A percentile compares a stretch with the other conserved stretches of the same genome.
Evolutionary conservation across 441 rosid species (phyloP).

Genomic region (Corymbia citriodora): DNA sequence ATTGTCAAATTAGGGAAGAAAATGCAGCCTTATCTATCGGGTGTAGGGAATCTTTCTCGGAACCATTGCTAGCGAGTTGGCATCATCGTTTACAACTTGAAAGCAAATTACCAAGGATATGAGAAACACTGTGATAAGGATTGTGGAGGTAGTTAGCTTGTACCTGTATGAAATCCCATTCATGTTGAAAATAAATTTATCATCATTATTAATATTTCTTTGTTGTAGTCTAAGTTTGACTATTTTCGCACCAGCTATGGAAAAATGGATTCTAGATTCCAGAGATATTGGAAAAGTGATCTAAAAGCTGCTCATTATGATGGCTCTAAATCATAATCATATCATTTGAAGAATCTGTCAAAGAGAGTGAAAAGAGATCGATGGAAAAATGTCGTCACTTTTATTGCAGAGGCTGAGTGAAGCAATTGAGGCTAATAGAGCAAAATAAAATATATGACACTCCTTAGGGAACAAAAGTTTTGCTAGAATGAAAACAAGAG

Average conservation of each 20-base stretch:
- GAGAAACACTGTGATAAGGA: not conserved
- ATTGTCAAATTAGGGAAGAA: not conserved
- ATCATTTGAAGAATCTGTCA: no score
- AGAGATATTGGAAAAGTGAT: not conserved
- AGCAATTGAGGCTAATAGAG: no score
- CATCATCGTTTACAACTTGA: not conserved
- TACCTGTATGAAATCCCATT: not conserved
- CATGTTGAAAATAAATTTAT: no score
- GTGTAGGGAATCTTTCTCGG: no score
- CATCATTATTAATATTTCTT: not conserved
- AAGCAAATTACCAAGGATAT: not conserved
- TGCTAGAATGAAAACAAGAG: no score
- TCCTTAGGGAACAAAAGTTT: no score
- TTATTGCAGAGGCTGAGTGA: no score
- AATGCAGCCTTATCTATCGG: no score
- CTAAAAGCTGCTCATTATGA: not conserved
- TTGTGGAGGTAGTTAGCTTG: not conserved
- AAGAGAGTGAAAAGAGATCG: no score
- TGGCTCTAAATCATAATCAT: rapidly evolving
- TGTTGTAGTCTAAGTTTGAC: not conserved
- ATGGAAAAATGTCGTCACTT: no score
- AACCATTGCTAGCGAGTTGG: not conserved
- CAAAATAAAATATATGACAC: no score
- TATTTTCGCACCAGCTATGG: not conserved
- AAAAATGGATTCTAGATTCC: not conserved